phyloP scores from a whole-genome alignment of 305 asterid genomes.

The Withania somnifera region DNA sequence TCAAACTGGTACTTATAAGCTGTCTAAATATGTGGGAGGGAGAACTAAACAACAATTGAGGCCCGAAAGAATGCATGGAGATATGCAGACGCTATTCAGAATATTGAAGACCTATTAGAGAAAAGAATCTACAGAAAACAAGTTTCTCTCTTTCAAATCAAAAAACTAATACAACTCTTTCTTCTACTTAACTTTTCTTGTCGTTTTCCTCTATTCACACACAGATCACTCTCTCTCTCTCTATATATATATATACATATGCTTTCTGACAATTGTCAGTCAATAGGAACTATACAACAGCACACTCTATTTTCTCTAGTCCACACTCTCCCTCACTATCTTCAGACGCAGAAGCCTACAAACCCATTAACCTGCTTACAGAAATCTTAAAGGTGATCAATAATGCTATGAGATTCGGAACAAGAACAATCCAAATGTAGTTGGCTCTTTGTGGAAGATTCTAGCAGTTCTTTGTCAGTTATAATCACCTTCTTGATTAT shows the following conservation, averaged over 20 bases:
- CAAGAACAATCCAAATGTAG: background rate
- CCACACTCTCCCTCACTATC: no score
- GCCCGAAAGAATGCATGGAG: background rate
- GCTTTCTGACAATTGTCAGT: no score
- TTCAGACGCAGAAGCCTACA: no score
- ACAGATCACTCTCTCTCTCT: no score
- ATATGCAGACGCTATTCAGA: background rate
- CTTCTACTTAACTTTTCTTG: background rate
- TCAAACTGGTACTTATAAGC: background rate
- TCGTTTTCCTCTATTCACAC: background rate
- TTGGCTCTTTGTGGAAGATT: background rate
- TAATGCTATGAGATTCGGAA: no score
- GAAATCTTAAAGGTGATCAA: no score
- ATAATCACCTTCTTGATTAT: background rate
- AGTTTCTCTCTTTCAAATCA: background rate
- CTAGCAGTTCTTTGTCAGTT: background rate
- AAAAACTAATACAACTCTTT: background rate
- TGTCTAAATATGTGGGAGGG: background rate
- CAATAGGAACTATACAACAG: no score
- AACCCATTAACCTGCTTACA: no score
- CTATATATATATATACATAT: no score
- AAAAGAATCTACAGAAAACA: background rate
- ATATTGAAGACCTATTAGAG: background rate
- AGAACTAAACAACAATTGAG: background rate
- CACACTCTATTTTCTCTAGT: no score